These are phyloP conservation scores for Dichotomopilus funicola DNA, from an alignment of 2,329 filamentous ascomycete species.

Conservation along the genomic window DNA sequence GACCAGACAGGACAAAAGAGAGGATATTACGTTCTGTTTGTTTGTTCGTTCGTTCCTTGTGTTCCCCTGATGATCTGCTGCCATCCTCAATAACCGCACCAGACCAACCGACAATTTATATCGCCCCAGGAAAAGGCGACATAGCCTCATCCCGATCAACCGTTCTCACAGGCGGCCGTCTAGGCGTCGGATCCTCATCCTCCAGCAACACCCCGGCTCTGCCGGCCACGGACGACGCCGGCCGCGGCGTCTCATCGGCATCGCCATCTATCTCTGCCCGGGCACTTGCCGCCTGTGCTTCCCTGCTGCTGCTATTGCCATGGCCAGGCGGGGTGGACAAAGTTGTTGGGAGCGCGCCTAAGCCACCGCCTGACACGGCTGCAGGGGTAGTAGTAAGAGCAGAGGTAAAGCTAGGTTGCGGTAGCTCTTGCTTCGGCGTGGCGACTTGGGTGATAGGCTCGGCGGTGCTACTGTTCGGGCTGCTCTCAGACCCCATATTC, in stretches of 20 bases:
- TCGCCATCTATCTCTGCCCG: slow-evolving; percentile 4
- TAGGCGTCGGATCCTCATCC: slow-evolving; percentile 24
- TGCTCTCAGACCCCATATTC: slow-evolving; percentile 39
- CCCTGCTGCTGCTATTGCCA: not conserved
- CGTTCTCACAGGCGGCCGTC: slow-evolving; percentile 17
- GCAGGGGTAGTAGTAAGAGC: too few species aligned
- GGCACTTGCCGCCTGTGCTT: not conserved
- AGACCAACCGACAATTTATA: slow-evolving; percentile 3
- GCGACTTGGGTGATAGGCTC: slow-evolving; percentile 49
- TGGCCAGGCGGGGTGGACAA: slow-evolving; percentile 25
- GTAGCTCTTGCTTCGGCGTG: slow-evolving; percentile 41
- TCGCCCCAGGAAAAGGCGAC: slow-evolving; percentile 18
- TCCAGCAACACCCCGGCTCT: not conserved
- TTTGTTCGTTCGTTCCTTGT: not conserved
- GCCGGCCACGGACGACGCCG: slow-evolving; percentile 4
- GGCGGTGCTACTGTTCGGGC: slow-evolving; percentile 24
- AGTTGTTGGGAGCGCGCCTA: not conserved
- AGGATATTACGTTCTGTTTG: not conserved
- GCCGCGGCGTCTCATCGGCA: slow-evolving; percentile 24
- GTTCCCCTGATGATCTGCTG: not conserved
- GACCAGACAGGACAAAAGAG: not conserved
- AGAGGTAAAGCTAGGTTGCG: slow-evolving; percentile 23
- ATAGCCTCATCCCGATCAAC: slow-evolving; percentile 13
- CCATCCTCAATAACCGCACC: not conserved
- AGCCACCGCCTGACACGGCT: too few species aligned